Percentiles rank a stretch among this genome's conserved stretches.
Evolutionary conservation across 257 asterid species (phyloP).

Genomic region (Solanum sitiens): DNA sequence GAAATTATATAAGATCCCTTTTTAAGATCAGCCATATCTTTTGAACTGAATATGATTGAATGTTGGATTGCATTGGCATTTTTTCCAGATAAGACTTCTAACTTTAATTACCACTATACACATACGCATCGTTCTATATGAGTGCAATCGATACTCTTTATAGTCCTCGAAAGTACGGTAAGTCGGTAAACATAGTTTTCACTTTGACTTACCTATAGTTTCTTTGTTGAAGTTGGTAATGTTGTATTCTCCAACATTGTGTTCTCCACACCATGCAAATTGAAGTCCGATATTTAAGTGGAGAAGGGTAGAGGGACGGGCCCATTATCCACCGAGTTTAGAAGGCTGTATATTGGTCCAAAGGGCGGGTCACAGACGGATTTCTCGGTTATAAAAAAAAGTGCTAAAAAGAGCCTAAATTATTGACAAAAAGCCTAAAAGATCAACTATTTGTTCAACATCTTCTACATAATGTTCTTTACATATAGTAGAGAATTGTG

Average conservation of each 20-base stretch:
- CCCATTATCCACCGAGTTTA: no score
- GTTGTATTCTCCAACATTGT: not conserved
- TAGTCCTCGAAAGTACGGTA: not conserved
- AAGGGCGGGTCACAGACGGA: no score
- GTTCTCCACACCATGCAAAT: no score
- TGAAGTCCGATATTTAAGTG: no score
- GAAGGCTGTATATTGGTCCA: no score
- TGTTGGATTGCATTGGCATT: not conserved
- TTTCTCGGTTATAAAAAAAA: not conserved
- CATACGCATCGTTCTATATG: not conserved
- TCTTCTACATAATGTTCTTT: not conserved
- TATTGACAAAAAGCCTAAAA: not conserved
- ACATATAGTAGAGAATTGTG: not conserved
- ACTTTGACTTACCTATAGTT: not conserved
- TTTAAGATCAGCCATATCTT: not conserved
- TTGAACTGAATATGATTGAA: not conserved
- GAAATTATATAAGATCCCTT: not conserved
- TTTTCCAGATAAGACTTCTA: not conserved
- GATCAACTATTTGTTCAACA: not conserved
- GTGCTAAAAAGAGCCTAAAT: not conserved
- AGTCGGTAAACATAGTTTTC: not conserved
- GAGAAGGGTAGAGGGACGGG: no score
- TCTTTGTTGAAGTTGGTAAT: not conserved
- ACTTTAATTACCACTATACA: not conserved
- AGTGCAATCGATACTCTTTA: not conserved